Evolutionary conservation across 2,329 filamentous ascomycete species (phyloP), one percentile per base, ranked within the genome.

Genomic region (Fusarium sp.): DNA sequence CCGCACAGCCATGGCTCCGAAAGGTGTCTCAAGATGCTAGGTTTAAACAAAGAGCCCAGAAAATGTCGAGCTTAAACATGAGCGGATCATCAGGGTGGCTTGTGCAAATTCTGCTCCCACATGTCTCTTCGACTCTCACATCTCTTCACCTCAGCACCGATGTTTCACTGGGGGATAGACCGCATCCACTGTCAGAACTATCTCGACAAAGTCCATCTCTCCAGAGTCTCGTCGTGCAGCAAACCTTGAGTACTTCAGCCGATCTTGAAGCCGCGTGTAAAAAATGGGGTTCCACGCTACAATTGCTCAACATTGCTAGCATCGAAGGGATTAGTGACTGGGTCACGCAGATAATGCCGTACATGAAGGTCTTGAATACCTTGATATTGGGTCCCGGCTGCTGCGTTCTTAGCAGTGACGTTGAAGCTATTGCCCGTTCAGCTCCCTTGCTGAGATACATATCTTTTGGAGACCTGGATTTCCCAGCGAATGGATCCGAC

Each of bases 251-350:
- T 5, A 9, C 9, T 6, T 10, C 42, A 3, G 17, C 15, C 1
- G 43, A 55, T 19, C 15, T 57, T 1, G 21, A 14, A 27, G 23
- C 25, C 19, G 53, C 53, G 3, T 57, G 50, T 4, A 37, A 14
- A 17, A 19, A 3, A 3, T 55, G 50, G 50, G 7, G 32, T 0
- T 9, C 9, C 1, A 38, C 23, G 4, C 8, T 54, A 2, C n/a
- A 29, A 9, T 25, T 7, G 10, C 3, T 38, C 0, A n/a, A 36
- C 9, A n/a, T 38, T 9, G 19, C 4, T n/a, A 3, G 1, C 4
- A 17, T 37, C 4, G 2, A 2, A 9, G 37, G 32, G 10, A 13
- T 23, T 1, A 13, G 14, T 4, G 39, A 31, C 6, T 51, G 39
- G 25, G 3, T 51, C 13, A 35, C 32, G 6, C 11, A 17, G 11